A percentile compares a stretch with the other conserved stretches of the same genome.
Evolutionary conservation across 306 rosid genomes (phyloP).

Genomic region (Acacia crassicarpa): DNA sequence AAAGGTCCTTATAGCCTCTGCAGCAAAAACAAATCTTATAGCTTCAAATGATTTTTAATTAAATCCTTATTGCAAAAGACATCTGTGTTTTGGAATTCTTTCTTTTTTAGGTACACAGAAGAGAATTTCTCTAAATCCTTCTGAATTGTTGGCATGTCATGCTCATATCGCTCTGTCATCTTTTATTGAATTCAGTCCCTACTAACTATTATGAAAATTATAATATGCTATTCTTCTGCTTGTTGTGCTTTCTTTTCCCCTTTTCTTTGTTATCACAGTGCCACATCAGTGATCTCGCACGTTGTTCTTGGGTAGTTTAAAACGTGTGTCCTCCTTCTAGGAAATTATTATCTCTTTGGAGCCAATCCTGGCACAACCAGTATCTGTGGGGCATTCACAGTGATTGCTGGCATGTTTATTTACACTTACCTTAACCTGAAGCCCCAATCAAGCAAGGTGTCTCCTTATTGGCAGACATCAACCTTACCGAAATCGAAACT

Average conservation of each 20-base stretch:
- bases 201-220: neutral
- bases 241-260: neutral
- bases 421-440: conserved; percentile 80
- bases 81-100: too few relatives aligned
- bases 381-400: conserved; percentile 79
- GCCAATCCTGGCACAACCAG: conserved; percentile 85
- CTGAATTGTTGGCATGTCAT: neutral
- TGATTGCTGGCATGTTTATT: conserved; percentile 78
- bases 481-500: conserved; percentile 67
- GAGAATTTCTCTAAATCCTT: neutral
- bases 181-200: neutral
- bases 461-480: conserved; percentile 68
- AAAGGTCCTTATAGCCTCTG: too few relatives aligned
- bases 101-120: neutral
- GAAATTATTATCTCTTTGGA: conserved; percentile 78
- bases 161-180: neutral
- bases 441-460: conserved; percentile 52
- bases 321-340: conserved; percentile 93
- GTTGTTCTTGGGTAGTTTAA: conserved; percentile 96
- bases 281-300: conserved; percentile 87
- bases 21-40: too few relatives aligned
- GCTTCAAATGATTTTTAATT: too few relatives aligned
- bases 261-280: conserved; percentile 48
- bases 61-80: too few relatives aligned
- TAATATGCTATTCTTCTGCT: neutral